Evolutionary conservation across 208 protist species (phyloP).

Genomic region (Acanthamoeba culbertsoni): DNA sequence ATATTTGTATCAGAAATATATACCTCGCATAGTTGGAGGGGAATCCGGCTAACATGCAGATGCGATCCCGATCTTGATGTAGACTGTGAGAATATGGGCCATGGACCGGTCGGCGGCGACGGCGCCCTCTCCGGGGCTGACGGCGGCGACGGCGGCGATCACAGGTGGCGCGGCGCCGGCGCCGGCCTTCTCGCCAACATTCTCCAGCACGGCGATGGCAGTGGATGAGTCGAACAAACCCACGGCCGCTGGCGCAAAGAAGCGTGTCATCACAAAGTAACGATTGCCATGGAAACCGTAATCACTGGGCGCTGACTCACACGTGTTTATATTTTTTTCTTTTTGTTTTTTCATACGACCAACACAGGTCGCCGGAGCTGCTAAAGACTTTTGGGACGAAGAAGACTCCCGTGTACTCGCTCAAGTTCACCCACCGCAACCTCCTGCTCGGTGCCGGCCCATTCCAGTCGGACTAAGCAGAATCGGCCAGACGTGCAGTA

Average conservation of each 20-base stretch:
- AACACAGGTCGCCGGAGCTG: constrained; percentile 63
- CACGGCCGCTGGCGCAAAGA: background rate
- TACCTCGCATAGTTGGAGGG: constrained; percentile 38
- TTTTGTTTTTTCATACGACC: background rate
- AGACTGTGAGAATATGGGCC: background rate
- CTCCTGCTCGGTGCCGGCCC: constrained; percentile 79
- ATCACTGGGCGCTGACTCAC: too few relatives aligned
- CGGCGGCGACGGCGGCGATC: background rate
- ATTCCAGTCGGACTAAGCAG: constrained; percentile 65
- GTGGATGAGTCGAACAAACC: background rate
- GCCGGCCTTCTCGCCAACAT: background rate
- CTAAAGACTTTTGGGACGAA: constrained; percentile 81
- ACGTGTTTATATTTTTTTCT: background rate
- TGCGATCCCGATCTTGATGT: background rate
- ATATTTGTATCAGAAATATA: too few relatives aligned
- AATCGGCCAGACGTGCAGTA: too few relatives aligned
- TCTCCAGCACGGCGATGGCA: background rate
- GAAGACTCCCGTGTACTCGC: constrained; percentile 79
- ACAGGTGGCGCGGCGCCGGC: background rate
- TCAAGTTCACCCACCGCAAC: constrained; percentile 81
- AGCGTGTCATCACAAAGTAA: background rate
- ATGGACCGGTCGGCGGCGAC: background rate
- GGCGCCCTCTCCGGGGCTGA: background rate
- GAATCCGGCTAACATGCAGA: background rate
- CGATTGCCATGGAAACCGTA: too few relatives aligned